Base-by-base conservation (phyloP, 306 rosid species). In the Cucumis cinereus region DNA sequence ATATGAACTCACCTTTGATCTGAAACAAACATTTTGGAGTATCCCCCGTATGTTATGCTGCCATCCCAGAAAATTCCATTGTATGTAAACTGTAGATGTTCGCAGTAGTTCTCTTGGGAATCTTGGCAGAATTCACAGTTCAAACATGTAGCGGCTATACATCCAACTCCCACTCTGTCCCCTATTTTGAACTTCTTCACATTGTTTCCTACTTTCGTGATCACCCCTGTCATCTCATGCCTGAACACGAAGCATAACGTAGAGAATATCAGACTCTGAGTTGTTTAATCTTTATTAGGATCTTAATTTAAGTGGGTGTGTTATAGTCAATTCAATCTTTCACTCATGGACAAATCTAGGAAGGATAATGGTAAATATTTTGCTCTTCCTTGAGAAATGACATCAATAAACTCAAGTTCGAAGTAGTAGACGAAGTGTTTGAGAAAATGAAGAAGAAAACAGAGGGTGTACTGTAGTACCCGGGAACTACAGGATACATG, bases 21-120 rank as follows among this genome's bases (percentile, higher is more conserved):
- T 6, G 90, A 88, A 4, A 91, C 92, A 17, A 91, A 38, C 80
- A 85, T 58, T 26, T 85, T 10, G 38, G 93, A 91, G 79, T 91
- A 91, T 54, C 97, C 97, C 38, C 97, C 97, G 19, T 91, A 89
- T 56, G 93, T 91, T 45, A 91, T 78, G 78, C 83, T 86, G n/a
- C 97, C 97, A 77, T 91, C 97, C 97, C 93, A 89, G 88, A 91
- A 89, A 74, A 91, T 16, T 22, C 97, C 90, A 6, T 91, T 91
- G 81, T 87, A 89, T 0, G 80, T 35, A 49, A 87, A 86, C 76
- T 86, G 86, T 30, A 84, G 0, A 4, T 86, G 72, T 0, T 83
- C 85, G 28, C 97, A 91, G 84, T 91, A 91, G 24, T 91, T 89
- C 78, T 91, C 93, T 40, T 84, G 82, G 52, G 83, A 79, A 14